A percentile compares a stretch with the other conserved stretches of the same genome.
Conservation (phyloP, 352 stramenopile species). For the Aphanomyces astaci region DNA sequence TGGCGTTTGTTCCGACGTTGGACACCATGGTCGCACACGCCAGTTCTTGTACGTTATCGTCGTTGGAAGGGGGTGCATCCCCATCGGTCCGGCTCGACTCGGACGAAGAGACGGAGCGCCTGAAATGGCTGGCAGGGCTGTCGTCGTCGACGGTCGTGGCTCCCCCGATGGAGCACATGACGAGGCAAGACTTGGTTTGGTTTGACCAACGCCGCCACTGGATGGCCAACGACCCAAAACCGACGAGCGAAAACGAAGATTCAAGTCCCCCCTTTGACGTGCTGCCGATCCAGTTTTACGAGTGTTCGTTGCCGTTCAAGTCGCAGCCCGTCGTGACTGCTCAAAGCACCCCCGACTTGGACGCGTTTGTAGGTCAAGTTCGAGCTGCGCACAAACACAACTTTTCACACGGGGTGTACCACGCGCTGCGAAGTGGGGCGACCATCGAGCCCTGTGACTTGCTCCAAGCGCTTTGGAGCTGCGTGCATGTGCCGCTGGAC, state of each 20-base stretch:
- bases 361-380: slow-evolving; percentile 63
- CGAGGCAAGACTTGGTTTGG: background rate
- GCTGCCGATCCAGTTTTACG: slow-evolving; percentile 83
- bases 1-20: slow-evolving; percentile 71
- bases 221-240: background rate
- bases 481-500: slow-evolving; percentile 75
- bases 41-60: too few relatives aligned
- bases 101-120: background rate
- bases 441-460: slow-evolving; percentile 75
- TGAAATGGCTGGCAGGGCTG: slow-evolving; percentile 16
- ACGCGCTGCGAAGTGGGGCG: slow-evolving; percentile 63
- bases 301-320: slow-evolving; percentile 58
- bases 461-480: slow-evolving; percentile 78
- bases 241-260: slow-evolving; percentile 31
- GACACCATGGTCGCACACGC: slow-evolving; percentile 28
- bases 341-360: background rate
- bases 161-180: background rate
- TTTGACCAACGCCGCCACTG: slow-evolving; percentile 5
- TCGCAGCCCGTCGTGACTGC: background rate
- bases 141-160: slow-evolving; percentile 14
- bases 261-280: slow-evolving; percentile 54
- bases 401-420: slow-evolving; percentile 81
- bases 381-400: slow-evolving; percentile 83
- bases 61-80: too few relatives aligned
- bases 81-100: background rate